Evolutionary conservation across 257 asterid genomes (phyloP).

Genomic region (Ligustrum vulgare): DNA sequence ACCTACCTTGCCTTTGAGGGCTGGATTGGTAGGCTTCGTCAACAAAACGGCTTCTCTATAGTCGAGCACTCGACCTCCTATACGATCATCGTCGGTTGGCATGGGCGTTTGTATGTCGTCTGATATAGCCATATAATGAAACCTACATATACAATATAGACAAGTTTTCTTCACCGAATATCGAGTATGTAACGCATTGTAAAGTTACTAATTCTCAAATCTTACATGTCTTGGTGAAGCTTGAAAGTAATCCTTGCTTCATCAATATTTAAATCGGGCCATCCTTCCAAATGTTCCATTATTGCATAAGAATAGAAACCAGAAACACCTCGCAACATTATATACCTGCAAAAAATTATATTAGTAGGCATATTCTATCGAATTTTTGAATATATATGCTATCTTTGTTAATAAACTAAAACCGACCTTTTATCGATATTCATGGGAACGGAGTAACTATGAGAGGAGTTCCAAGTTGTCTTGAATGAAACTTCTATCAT

Average conservation of each 20-base stretch:
- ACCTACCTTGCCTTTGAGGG: slow-evolving; percentile 35
- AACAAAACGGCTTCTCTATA: slow-evolving; percentile 66
- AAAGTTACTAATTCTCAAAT: not conserved
- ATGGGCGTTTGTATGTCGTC: slow-evolving; percentile 58
- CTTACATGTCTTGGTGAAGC: slow-evolving; percentile 27
- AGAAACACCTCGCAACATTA: slow-evolving; percentile 29
- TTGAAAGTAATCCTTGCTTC: slow-evolving; percentile 37
- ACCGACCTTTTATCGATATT: slow-evolving; percentile 36
- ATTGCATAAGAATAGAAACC: slow-evolving; percentile 41
- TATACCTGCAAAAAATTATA: slow-evolving; percentile 21
- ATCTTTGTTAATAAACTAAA: not conserved
- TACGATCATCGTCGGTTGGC: slow-evolving; percentile 57
- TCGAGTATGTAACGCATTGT: not conserved
- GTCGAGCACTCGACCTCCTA: slow-evolving; percentile 42
- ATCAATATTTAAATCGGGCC: slow-evolving; percentile 27
- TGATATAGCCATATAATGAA: slow-evolving; percentile 66
- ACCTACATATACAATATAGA: slow-evolving; percentile 37
- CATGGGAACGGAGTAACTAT: slow-evolving; percentile 19
- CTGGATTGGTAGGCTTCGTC: slow-evolving; percentile 34
- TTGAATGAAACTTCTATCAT: slow-evolving; percentile 37
- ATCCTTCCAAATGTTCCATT: slow-evolving; percentile 32
- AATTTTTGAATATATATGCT: not conserved
- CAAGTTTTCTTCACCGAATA: not conserved
- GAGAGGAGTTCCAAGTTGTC: slow-evolving; percentile 30
- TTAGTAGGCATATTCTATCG: not conserved